phyloP scores from a whole-genome alignment of 2,329 filamentous ascomycete genomes.

The Botrytis byssoidea region DNA sequence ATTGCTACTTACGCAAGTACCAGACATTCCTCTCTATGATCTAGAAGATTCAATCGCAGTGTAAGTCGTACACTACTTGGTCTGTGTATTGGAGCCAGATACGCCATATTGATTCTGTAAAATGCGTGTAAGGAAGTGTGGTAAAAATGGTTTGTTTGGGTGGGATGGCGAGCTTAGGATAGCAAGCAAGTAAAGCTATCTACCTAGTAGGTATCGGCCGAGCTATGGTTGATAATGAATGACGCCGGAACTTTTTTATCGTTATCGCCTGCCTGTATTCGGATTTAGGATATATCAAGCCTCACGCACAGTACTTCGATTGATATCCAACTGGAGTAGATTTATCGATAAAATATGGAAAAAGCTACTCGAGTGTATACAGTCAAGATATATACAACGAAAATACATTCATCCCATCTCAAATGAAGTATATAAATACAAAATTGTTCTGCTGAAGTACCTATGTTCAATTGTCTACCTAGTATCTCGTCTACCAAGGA shows the following conservation, averaged over 20 bases:
- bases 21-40: slow-evolving; percentile 73
- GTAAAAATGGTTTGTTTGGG: not conserved
- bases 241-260: slow-evolving; percentile 18
- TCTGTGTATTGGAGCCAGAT: slow-evolving; percentile 88
- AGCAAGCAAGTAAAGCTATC: slow-evolving; percentile 14
- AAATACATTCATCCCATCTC: not conserved
- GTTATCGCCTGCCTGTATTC: slow-evolving; percentile 20
- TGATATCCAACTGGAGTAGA: not conserved
- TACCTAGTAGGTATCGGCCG: not conserved
- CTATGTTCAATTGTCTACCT: slow-evolving; percentile 14
- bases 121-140: not conserved
- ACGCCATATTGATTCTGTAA: slow-evolving; percentile 66
- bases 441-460: not conserved
- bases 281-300: slow-evolving; percentile 13
- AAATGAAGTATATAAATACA: not conserved
- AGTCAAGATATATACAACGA: not conserved
- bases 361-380: not conserved
- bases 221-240: slow-evolving; percentile 17
- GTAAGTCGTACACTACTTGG: slow-evolving; percentile 91
- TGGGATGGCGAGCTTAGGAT: not conserved
- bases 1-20: slow-evolving; percentile 72
- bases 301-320: not conserved
- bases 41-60: slow-evolving; percentile 73
- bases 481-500: slow-evolving; percentile 14
- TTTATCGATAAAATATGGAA: not conserved